Evolutionary conservation across 306 rosid species (phyloP), one percentile per base, ranked within the genome.

Genomic region (Citrullus colocynthis): DNA sequence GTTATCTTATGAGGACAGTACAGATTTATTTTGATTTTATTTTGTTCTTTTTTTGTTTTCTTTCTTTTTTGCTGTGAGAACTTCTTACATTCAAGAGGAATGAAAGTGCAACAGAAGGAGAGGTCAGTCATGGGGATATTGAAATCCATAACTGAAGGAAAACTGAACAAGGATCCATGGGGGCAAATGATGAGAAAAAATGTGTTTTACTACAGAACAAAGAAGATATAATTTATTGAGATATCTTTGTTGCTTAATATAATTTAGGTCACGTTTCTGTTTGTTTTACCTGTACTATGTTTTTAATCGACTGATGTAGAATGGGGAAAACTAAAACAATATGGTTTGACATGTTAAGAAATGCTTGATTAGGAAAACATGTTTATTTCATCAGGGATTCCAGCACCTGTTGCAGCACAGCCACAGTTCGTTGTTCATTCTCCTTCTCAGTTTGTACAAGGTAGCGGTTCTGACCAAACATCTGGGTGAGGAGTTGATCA

Each of bases 381-480:
- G 44, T 79, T 77, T 78, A 56, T 77, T 79, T 82, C 77, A 49
- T 79, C 86, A 89, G 97, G 97, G 82, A 85, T 91, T 56, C 90
- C 91, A 55, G 90, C 89, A 58, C 90, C 96, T 30, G 87, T 91
- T 88, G 91, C 90, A 64, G 98, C 87, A 44, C 97, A 91, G 80
- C 90, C 88, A 54, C 98, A 89, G 85, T 90, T 90, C 81, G 85
- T 90, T 79, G 90, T 89, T 85, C 89, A 90, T 86, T 87, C 91
- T 80, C 88, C 89, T 82, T 61, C 96, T 83, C 97, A 91, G 83
- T 91, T 86, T 65, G 81, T 91, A 84, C 90, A 88, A 82, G 93
- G 93, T 79, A 81, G 93, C 49, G 90, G 95, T 86, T 88, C 95
- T 84, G 96, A 93, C 86, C 98, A 90, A 86, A 83, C 94, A 64